Base-by-base conservation (phyloP, 768 basidiomycete species). In the Punctularia strigosozonata region DNA sequence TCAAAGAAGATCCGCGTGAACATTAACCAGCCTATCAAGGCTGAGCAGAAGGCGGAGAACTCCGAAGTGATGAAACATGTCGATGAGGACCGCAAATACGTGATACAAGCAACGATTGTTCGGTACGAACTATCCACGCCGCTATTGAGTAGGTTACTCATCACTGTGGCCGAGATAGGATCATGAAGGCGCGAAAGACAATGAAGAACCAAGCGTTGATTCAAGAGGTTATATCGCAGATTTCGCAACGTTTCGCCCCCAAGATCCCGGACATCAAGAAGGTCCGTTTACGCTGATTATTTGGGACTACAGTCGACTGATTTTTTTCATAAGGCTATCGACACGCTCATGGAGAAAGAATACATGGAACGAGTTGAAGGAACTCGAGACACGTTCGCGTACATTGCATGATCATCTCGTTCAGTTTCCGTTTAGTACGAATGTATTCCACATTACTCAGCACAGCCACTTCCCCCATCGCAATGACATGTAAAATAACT, bases 251-350 rank as follows among this genome's bases (percentile, higher is more conserved):
- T 37, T 92, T 92, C 59, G 74, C 83, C 6, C 92, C 94, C 18
- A 91, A 89, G 66, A 86, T 97, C 38, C 80, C 88, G 2, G 91
- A 95, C 54, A 91, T 98, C 64, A 98, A 98, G 62, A 92, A 94
- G 77, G 87, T 83, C 14, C 7, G 58, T 48, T 15, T 8, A 34
- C 33, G 33, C 20, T 34, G 10, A 8, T 13, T 8, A 12, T 19
- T 10, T 43, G 17, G 31, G 22, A 8, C 15, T 15, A 3, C 31
- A 18, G n/a, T 14, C 34, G 38, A 8, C 36, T 43, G 15, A 46
- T 32, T 21, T 42, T 51, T 45, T 35, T 25, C n/a, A 10, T 10
- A 43, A 86, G 83, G 86, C 88, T 3, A 94, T 97, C 43, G 90
- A 94, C 54, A 78, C 78, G 12, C 65, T 98, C 15, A 66, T 97